Percentiles rank a stretch among this genome's conserved stretches.
phyloP scores from a whole-genome alignment of 2,329 filamentous ascomycete species.

The Fonsecaea erecta region DNA sequence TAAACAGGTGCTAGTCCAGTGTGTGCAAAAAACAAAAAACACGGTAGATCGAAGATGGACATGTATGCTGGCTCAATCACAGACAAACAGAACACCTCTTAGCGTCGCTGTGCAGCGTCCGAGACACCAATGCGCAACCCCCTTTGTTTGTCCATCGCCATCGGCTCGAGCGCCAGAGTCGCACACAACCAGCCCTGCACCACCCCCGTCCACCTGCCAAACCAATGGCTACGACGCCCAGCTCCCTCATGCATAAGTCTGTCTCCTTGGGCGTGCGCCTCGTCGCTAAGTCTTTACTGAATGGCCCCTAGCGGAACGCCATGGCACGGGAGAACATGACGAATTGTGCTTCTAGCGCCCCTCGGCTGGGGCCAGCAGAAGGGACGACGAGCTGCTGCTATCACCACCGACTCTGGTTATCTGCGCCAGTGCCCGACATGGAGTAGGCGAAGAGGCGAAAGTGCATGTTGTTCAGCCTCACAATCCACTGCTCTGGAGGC shows the following conservation, averaged over 20 bases:
- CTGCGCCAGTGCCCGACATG: not conserved
- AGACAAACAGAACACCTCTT: not conserved
- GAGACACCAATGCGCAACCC: not conserved
- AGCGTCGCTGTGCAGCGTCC: not conserved
- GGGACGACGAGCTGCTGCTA: not conserved
- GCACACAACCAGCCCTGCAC: not conserved
- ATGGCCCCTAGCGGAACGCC: not conserved
- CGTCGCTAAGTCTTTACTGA: not conserved
- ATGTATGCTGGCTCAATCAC: not conserved
- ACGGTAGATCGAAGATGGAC: not conserved
- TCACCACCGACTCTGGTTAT: not conserved
- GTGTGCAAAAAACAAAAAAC: not conserved
- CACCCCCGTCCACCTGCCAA: not conserved
- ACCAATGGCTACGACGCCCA: not conserved
- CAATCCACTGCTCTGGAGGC: not conserved
- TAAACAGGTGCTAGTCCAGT: not conserved
- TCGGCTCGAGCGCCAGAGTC: not conserved
- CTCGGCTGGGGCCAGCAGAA: not conserved
- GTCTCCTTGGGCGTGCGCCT: slow-evolving; percentile 11
- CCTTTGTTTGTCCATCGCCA: not conserved
- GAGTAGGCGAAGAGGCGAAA: not conserved
- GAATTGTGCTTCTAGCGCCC: slow-evolving; percentile 7
- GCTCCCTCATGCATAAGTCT: slow-evolving; percentile 13
- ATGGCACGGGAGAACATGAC: not conserved
- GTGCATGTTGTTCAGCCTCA: not conserved